Percentiles rank a stretch among this genome's conserved stretches.
These are phyloP conservation scores for Cordyceps pruinosa DNA, from an alignment of 2,329 filamentous ascomycete species.

Conservation along the genomic window DNA sequence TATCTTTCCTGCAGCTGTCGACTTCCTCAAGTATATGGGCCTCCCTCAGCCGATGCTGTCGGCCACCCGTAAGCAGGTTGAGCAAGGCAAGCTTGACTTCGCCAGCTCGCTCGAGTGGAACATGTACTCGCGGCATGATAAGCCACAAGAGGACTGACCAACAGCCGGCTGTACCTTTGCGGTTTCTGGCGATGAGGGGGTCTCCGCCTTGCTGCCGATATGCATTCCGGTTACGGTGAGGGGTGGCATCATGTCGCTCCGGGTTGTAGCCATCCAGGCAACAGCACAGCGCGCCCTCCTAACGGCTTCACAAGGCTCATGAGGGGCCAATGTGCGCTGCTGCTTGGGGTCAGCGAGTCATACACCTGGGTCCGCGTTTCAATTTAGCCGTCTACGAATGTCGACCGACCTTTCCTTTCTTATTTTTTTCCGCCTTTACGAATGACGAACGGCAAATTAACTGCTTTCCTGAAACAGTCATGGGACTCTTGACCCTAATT, in stretches of 20 bases:
- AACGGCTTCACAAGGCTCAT: not conserved
- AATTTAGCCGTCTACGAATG: not conserved
- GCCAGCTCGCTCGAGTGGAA: slow-evolving; percentile 51
- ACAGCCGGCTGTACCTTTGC: not conserved
- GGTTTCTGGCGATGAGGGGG: not conserved
- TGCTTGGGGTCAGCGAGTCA: not conserved
- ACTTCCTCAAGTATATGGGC: slow-evolving; percentile 59
- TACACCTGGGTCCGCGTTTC: not conserved
- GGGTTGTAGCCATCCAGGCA: not conserved
- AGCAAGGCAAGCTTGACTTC: slow-evolving; percentile 53
- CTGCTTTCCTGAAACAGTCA: not conserved
- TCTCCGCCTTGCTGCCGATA: not conserved
- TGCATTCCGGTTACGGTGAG: not conserved
- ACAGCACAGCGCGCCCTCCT: not conserved
- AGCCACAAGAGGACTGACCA: slow-evolving; percentile 31
- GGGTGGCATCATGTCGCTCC: not conserved
- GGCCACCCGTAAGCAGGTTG: slow-evolving; percentile 53
- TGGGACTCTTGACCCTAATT: not conserved
- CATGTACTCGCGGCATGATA: slow-evolving; percentile 55
- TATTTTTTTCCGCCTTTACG: not conserved
- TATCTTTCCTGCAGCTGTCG: slow-evolving; percentile 38
- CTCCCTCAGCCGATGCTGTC: slow-evolving; percentile 53
- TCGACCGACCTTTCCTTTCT: not conserved
- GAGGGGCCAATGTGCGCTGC: not conserved
- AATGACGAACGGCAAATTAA: not conserved